Conservation (phyloP, 306 rosid genomes). For the Cucurbita moschata region DNA sequence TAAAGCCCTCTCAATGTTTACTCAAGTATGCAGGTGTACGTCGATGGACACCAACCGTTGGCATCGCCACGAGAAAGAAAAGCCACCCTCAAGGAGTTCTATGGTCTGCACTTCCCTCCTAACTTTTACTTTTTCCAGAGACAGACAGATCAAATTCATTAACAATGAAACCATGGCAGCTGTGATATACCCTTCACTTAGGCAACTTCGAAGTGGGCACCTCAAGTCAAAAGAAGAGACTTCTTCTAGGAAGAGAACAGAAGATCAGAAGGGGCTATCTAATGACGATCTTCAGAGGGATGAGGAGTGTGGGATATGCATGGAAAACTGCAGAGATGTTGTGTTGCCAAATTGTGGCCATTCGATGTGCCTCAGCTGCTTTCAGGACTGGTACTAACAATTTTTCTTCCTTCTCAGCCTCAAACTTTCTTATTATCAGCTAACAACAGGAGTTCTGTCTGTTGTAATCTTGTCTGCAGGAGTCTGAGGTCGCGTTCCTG, state of each 20-base stretch:
- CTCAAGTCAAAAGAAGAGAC: conserved; percentile 17
- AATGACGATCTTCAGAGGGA: conserved; percentile 31
- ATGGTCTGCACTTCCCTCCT: conserved; percentile 24
- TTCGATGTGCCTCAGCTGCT: conserved; percentile 55
- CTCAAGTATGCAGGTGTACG: conserved; percentile 34
- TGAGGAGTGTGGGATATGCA: conserved; percentile 70
- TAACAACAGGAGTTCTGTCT: background rate
- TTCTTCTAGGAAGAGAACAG: conserved; percentile 18
- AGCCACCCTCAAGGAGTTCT: conserved; percentile 52
- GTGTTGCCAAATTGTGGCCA: conserved; percentile 68
- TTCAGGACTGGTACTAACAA: conserved; percentile 37
- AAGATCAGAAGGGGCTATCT: conserved; percentile 7
- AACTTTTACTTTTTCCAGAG: background rate
- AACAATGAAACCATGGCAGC: conserved; percentile 30
- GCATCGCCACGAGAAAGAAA: conserved; percentile 48
- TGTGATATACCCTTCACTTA: conserved; percentile 55
- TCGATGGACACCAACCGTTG: conserved; percentile 43
- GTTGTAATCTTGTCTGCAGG: conserved; percentile 22
- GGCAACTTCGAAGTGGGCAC: conserved; percentile 50
- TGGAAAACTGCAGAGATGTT: conserved; percentile 48
- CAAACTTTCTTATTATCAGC: background rate
- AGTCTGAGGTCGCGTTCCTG: conserved; percentile 56
- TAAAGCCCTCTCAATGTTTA: background rate
- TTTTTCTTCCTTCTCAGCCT: too few species aligned
- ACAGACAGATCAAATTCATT: background rate